Conservation (phyloP, 805 yeast genomes). For the Saccharomycopsis sp. region DNA sequence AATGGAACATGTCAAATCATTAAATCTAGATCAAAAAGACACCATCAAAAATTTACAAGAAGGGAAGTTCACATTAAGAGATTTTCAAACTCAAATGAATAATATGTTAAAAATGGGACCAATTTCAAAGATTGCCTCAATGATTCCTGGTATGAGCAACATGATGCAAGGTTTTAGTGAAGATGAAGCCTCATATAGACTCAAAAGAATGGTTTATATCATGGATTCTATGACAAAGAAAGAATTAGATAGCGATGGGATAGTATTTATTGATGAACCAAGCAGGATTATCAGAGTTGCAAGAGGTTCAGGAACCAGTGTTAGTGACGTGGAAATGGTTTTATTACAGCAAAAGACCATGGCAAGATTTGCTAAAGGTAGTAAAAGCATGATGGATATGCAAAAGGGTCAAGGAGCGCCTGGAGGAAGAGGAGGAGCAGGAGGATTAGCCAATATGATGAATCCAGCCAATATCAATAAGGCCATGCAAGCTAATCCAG, state of each 20-base stretch:
- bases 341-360: conserved; percentile 86
- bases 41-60: conserved; percentile 87
- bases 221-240: conserved; percentile 93
- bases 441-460: conserved; percentile 32
- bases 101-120: conserved; percentile 97
- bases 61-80: conserved; percentile 87
- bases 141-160: conserved; percentile 89
- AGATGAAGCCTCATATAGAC: conserved; percentile 75
- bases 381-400: conserved; percentile 38
- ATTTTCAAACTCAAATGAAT: conserved; percentile 89
- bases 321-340: conserved; percentile 87
- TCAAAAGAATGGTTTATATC: conserved; percentile 82
- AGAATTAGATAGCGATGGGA: conserved; percentile 87
- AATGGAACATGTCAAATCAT: conserved; percentile 85
- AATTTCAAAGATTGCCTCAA: conserved; percentile 80
- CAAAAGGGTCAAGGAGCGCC: conserved; percentile 44
- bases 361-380: conserved; percentile 55
- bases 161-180: conserved; percentile 84
- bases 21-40: conserved; percentile 81
- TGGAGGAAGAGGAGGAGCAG: conserved; percentile 46
- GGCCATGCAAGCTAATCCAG: conserved; percentile 60
- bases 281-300: conserved; percentile 84
- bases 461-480: conserved; percentile 33
- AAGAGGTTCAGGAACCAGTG: conserved; percentile 87
- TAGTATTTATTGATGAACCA: conserved; percentile 69